These are phyloP conservation scores for Chlorociboria aeruginascens DNA, from an alignment of 495 filamentous ascomycete species.

Conservation along the genomic window DNA sequence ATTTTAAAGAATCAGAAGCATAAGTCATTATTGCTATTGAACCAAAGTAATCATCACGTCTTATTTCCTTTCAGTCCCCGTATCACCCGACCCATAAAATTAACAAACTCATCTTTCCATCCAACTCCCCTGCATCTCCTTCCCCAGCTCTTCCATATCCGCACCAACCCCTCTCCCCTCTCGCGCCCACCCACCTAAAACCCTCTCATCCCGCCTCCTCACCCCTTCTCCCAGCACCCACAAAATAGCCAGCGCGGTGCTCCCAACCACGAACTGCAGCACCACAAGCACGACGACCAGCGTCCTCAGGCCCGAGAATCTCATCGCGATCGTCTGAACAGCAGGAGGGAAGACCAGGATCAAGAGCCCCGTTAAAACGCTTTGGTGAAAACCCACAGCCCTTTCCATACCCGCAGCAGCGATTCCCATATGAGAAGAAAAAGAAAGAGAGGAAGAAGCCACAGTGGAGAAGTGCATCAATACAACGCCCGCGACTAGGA, in stretches of 20 bases:
- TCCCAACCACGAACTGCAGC: slow-evolving; percentile 2
- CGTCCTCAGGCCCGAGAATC: slow-evolving; percentile 4
- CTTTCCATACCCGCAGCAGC: neutral
- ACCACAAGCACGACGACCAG: slow-evolving; percentile 11
- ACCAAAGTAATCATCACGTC: too few species aligned
- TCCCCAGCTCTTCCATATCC: slow-evolving; percentile 2
- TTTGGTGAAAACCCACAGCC: neutral
- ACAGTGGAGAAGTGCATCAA: neutral
- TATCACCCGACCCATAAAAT: too few species aligned
- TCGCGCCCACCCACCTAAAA: neutral
- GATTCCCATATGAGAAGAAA: neutral
- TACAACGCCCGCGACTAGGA: slow-evolving; percentile 5
- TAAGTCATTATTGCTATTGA: too few species aligned
- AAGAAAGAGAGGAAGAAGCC: neutral
- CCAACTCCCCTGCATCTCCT: neutral
- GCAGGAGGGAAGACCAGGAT: slow-evolving; percentile 7
- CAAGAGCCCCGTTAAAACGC: slow-evolving; percentile 9
- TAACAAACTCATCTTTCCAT: too few species aligned
- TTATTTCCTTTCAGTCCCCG: too few species aligned
- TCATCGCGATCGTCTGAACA: neutral
- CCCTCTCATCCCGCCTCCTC: slow-evolving; percentile 1
- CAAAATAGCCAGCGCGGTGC: slow-evolving; percentile 1
- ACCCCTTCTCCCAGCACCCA: slow-evolving; percentile 5
- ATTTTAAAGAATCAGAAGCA: too few species aligned
- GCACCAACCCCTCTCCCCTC: neutral